Base-by-base conservation (phyloP, 2,329 filamentous ascomycete genomes). In the Thielaviopsis populi region DNA sequence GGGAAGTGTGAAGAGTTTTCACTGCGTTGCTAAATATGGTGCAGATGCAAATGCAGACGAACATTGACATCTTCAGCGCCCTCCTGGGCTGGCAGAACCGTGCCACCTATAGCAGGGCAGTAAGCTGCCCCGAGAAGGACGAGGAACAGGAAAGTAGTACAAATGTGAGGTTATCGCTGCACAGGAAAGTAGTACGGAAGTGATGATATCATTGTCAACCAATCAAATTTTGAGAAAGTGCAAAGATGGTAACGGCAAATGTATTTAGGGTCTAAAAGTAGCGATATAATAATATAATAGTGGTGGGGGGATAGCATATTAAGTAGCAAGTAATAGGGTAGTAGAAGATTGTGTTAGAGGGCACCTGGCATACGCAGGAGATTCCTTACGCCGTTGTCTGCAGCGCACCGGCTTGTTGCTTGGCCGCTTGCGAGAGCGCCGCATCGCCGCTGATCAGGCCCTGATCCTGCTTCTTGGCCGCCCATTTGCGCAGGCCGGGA, bases 401-500 rank as follows among this genome's bases (percentile, higher is more conserved):
- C 19, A 63, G 22, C 43, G 50, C 40, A 5, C 48, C 41, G 0
- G 19, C 61, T 41, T 66, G 64, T 19, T 61, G 48, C n/a, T 61
- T 40, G 7, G 59, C 65, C 4, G 54, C 65, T 40, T 66, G 58
- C 1, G 53, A 24, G 15, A 66, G 50, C 8, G 65, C 65, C 6
- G 48, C 65, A 62, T 66, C 65, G 1, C 65, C 65, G n/a, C 22
- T 54, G 24, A 66, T 37, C 2, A 30, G 17, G 6, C 48, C 56
- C 60, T 66, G 59, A 11, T 62, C 11, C 41, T 62, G 19, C n/a
- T 66, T 66, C 46, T 66, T 64, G 4, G 58, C 40, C 7, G 62
- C 62, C 65, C 65, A 66, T 6, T n/a, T 54, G 3, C 56, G 42
- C n/a, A 66, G 24, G 24, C 65, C 65, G 13, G 65, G 65, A 13